These are phyloP conservation scores for Tuber umbilicatum DNA, from an alignment of 495 filamentous ascomycete species.

Conservation along the genomic window DNA sequence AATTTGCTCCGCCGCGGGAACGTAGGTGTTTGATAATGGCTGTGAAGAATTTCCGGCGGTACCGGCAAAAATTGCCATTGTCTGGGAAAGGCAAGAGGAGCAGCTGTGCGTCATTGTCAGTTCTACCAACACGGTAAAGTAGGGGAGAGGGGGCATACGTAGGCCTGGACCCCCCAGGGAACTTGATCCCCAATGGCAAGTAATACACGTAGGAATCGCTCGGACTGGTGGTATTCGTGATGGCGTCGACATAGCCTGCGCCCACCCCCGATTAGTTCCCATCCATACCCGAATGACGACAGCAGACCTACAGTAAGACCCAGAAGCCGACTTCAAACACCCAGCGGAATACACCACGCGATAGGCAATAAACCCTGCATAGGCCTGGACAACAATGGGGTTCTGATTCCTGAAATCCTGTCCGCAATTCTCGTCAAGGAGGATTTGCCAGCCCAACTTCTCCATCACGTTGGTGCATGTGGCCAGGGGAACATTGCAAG, in stretches of 20 bases:
- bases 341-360: conserved; percentile 67
- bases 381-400: conserved; percentile 64
- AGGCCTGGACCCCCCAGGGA: conserved; percentile 58
- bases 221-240: conserved; percentile 62
- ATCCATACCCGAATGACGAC: conserved; percentile 4
- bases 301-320: conserved; percentile 52
- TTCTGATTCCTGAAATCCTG: conserved; percentile 61
- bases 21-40: conserved; percentile 55
- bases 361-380: conserved; percentile 65
- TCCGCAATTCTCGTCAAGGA: conserved; percentile 55
- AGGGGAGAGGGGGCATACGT: conserved; percentile 41
- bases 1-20: conserved; percentile 57
- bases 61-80: conserved; percentile 61
- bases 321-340: conserved; percentile 58
- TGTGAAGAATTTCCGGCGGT: conserved; percentile 56
- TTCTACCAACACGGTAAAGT: neutral
- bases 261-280: conserved; percentile 2
- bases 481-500: conserved; percentile 26
- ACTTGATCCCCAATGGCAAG: conserved; percentile 65
- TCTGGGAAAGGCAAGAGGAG: conserved; percentile 59
- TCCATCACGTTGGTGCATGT: conserved; percentile 33
- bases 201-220: conserved; percentile 73
- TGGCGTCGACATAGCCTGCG: conserved; percentile 67
- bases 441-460: conserved; percentile 28
- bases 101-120: conserved; percentile 46